A percentile compares a stretch with the other conserved stretches of the same genome.
Conservation (phyloP, 164 flowering plant species). For the Protea cynaroides region DNA sequence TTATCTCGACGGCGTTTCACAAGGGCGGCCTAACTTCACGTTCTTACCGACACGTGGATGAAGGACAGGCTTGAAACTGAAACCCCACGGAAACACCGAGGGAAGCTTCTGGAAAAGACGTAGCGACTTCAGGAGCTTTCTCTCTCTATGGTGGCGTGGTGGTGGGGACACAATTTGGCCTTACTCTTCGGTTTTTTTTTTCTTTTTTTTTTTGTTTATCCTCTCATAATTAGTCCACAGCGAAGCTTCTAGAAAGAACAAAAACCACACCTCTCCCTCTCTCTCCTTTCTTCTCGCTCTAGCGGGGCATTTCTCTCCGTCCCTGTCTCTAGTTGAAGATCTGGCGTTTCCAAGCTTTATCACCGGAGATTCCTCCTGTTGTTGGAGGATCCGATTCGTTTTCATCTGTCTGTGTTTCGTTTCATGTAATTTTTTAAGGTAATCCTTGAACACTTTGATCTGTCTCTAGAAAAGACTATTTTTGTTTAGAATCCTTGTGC, state of each 20-base stretch:
- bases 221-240: background rate
- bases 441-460: background rate
- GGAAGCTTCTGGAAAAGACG: background rate
- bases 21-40: background rate
- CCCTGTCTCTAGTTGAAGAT: background rate
- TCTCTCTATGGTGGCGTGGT: background rate
- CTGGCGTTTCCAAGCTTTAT: background rate
- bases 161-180: background rate
- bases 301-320: background rate
- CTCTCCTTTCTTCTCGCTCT: no score
- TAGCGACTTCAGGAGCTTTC: background rate
- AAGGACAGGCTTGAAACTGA: background rate
- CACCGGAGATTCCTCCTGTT: no score
- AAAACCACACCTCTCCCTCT: background rate
- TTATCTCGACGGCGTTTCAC: background rate
- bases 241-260: background rate
- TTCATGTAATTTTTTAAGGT: background rate
- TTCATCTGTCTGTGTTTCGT: background rate
- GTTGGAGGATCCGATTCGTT: background rate
- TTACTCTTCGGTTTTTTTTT: background rate
- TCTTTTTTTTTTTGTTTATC: background rate
- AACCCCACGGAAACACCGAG: background rate
- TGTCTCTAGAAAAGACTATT: background rate
- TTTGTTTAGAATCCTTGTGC: background rate
- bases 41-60: background rate